These are phyloP conservation scores for Salix dunnii DNA, from an alignment of 345 rosid species.

Conservation along the genomic window DNA sequence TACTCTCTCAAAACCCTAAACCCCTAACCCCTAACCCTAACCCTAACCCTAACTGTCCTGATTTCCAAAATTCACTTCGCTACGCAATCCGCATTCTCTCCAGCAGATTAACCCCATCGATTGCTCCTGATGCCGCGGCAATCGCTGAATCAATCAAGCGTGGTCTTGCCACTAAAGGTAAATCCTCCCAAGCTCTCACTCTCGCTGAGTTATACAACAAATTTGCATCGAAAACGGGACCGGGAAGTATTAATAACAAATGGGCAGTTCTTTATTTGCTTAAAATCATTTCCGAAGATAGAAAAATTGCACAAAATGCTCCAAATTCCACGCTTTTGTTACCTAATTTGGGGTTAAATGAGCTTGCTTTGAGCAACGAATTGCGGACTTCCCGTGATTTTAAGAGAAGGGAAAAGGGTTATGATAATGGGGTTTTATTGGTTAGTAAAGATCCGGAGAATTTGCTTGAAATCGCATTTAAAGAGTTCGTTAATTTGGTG, in stretches of 20 bases:
- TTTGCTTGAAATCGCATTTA: slow-evolving; percentile 68
- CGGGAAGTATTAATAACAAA: slow-evolving; percentile 81
- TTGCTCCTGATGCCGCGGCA: slow-evolving; percentile 70
- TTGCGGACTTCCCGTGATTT: slow-evolving; percentile 26
- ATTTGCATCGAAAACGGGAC: slow-evolving; percentile 81
- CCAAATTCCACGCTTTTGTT: slow-evolving; percentile 43
- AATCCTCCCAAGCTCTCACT: slow-evolving; percentile 81
- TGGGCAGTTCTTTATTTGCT: slow-evolving; percentile 92
- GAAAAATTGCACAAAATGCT: slow-evolving; percentile 33
- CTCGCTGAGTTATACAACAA: slow-evolving; percentile 76
- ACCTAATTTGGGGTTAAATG: slow-evolving; percentile 54
- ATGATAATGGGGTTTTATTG: slow-evolving; percentile 71
- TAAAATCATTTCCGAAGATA: slow-evolving; percentile 70
- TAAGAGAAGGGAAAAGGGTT: slow-evolving; percentile 41
- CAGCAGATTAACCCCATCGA: slow-evolving; percentile 78
- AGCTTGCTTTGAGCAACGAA: slow-evolving; percentile 24
- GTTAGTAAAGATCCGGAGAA: slow-evolving; percentile 75
- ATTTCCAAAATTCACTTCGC: slow-evolving; percentile 57
- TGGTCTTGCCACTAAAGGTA: slow-evolving; percentile 83
- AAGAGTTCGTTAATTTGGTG: slow-evolving; percentile 63
- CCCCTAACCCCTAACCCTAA: slow-evolving; percentile 21
- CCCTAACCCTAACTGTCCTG: slow-evolving; percentile 42
- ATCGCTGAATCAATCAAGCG: slow-evolving; percentile 93
- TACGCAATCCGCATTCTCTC: slow-evolving; percentile 84
- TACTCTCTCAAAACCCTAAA: slow-evolving; percentile 50